Evolutionary conservation across 495 filamentous ascomycete species (phyloP), one percentile per base, ranked within the genome.

Genomic region (Diplogelasinospora grovesii): DNA sequence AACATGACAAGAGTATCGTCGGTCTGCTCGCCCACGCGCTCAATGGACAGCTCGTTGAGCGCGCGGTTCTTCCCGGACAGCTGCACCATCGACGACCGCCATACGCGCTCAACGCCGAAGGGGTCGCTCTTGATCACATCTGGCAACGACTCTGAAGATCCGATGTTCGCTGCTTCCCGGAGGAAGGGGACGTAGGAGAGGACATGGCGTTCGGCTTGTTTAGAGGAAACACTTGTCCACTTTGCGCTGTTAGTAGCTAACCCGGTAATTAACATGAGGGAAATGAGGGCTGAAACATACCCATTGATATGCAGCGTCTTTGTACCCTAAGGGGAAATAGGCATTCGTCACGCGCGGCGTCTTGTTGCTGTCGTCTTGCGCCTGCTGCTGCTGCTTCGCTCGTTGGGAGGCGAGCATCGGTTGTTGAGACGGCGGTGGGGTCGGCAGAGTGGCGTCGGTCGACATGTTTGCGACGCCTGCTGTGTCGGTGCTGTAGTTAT

Each of bases 261-360:
- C n/a, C n/a, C n/a, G n/a, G n/a, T n/a, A n/a, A n/a, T n/a, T n/a
- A n/a, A n/a, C n/a, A n/a, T n/a, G n/a, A 11, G 23, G 18, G 32
- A 10, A 36, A 13, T n/a, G 27, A 32, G n/a, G n/a, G n/a, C n/a
- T n/a, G n/a, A 35, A 29, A 69, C 81, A 20, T 67, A 89, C 87
- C 90, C 92, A 98, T 74, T 98, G 93, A 38, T 68, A 77, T 42
- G 92, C 85, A 9, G 84, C 90, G 36, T 94, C 90, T 51, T 88
- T 88, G 65, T 93, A 94, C 18, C 88, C 83, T 16, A 98, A 64
- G 3, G 92, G 87, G 50, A 97, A 96, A 58, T 74, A 80, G 14
- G 30, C 36, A 2, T 29, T 22, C 13, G 46, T 23, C 16, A 22
- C 24, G n/a, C 24, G 22, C 21, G 26, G 35, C 10, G 35, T 19